These are phyloP conservation scores for Sporisorium iseilematis-ciliati DNA, from an alignment of 1,284 basidiomycete species.

Conservation along the genomic window DNA sequence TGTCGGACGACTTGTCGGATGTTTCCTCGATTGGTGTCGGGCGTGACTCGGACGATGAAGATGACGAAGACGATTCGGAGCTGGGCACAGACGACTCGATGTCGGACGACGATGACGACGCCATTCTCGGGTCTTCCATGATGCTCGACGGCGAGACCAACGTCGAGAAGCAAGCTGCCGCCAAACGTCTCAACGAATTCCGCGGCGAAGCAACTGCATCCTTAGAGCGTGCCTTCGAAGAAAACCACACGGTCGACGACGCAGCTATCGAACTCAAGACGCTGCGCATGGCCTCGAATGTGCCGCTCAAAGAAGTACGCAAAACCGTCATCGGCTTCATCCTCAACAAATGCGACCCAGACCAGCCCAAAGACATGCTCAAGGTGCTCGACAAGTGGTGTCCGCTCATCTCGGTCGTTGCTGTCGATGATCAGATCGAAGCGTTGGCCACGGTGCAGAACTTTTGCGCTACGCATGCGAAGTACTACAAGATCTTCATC, in stretches of 20 bases:
- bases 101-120: constrained; percentile 40
- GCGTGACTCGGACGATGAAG: constrained; percentile 48
- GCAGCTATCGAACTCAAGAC: constrained; percentile 93
- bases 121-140: constrained; percentile 51
- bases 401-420: constrained; percentile 67
- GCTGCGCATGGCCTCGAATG: constrained; percentile 91
- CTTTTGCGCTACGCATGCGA: constrained; percentile 34
- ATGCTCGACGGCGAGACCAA: constrained; percentile 61
- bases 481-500: constrained; percentile 69
- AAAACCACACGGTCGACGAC: constrained; percentile 89
- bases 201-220: constrained; percentile 81
- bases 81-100: constrained; percentile 25
- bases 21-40: constrained; percentile 61
- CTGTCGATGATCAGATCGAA: constrained; percentile 69
- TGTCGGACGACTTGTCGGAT: constrained; percentile 51
- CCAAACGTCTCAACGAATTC: constrained; percentile 76
- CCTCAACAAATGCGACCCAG: constrained; percentile 57
- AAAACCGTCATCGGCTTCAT: constrained; percentile 78
- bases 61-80: constrained; percentile 37
- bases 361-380: constrained; percentile 55
- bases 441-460: constrained; percentile 67
- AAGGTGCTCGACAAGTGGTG: constrained; percentile 70
- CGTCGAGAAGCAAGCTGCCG: constrained; percentile 55
- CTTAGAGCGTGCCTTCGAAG: constrained; percentile 87
- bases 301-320: constrained; percentile 80